Base-by-base conservation (phyloP, 352 stramenopile genomes). In the Aphanomyces astaci region DNA sequence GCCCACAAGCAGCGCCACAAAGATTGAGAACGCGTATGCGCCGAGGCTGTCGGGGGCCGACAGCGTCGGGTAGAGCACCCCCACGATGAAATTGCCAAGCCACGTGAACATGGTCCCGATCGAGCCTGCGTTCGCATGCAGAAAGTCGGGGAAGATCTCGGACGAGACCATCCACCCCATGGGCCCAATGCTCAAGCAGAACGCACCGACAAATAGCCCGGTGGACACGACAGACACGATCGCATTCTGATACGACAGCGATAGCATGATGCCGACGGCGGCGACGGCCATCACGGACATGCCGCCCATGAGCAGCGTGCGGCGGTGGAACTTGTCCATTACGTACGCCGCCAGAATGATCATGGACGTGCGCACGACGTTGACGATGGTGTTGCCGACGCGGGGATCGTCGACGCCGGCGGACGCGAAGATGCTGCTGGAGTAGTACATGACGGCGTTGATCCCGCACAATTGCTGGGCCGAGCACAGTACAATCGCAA, bases 381-480 rank as follows among this genome's bases (percentile, higher is more conserved):
- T 70, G 55, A 81, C 56, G 49, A 88, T 64, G 31, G 78, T 67
- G 11, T 68, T 82, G 25, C 74, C 75, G 31, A 84, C 62, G 33
- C 77, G 77, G 30, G 74, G 74, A 52, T 84, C 75, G 2, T 59
- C 54, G 24, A 84, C 63, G 28, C 79, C 66, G 5, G 77, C 77
- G 7, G 72, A 69, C 10, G 39, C 60, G 63, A 84, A 84, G 10
- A 84, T 76, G 49, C 60, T 53, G 2, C 73, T 80, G 49, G 77
- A 84, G 72, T 84, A 84, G 69, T 75, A 79, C 52, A 80, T 81
- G 22, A 82, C 71, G 22, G 76, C 73, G 70, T 87, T 87, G 54
- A 90, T 84, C 15, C 81, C 81, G 0, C 80, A 81, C 45, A 88
- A 72, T 48, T 88, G 79, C 40, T 86, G 79, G 10, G 74, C 73